Conservation (phyloP, 129 eudicot genomes). For the Artemisia annua region DNA sequence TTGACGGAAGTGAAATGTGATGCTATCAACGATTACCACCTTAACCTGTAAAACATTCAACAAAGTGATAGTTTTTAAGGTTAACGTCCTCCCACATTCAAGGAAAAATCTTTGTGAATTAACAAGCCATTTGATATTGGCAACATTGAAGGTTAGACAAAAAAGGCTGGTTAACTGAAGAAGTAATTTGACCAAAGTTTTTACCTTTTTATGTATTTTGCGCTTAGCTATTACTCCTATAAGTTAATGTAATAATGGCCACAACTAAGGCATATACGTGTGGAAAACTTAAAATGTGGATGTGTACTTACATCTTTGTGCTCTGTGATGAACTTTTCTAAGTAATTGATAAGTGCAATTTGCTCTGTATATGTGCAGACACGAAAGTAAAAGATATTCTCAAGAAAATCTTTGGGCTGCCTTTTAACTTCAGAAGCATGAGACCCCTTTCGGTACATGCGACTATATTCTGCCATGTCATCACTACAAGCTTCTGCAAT, state of each 20-base stretch:
- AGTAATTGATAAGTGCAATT: conserved; percentile 66
- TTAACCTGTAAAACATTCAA: conserved; percentile 57
- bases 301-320: conserved; percentile 73
- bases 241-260: neutral
- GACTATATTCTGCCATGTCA: conserved; percentile 62
- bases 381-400: conserved; percentile 80
- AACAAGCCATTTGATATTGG: too few relatives aligned
- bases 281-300: neutral
- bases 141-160: too few relatives aligned
- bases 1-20: conserved; percentile 93
- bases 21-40: conserved; percentile 78
- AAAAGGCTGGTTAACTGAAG: neutral
- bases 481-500: conserved; percentile 84
- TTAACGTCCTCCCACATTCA: neutral
- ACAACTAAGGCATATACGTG: conserved; percentile 3
- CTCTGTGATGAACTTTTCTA: conserved; percentile 73
- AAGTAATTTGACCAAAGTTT: too few relatives aligned
- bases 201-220: too few relatives aligned
- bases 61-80: neutral
- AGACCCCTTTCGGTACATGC: conserved; percentile 43
- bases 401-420: conserved; percentile 68
- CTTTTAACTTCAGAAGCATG: conserved; percentile 37
- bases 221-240: neutral
- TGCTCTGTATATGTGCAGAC: conserved; percentile 90
- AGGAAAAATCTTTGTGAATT: too few relatives aligned